Base-by-base conservation (phyloP, 257 asterid genomes). In the Solanum chiquidenum region DNA sequence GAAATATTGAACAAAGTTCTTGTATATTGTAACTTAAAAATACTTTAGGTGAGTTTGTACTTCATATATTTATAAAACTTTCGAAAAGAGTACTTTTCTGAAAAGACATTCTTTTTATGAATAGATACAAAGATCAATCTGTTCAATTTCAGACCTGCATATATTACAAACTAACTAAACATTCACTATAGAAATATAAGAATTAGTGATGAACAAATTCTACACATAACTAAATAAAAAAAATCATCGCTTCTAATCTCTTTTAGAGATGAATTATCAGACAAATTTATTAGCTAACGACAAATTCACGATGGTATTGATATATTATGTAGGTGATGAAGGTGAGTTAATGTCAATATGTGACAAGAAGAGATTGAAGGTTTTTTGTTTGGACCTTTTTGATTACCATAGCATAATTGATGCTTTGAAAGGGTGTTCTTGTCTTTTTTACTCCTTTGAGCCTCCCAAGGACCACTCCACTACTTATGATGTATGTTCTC, bases 371-470 rank as follows among this genome's bases (percentile, higher is more conserved):
- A 91, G 91, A 34, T 83, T 95, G 92, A 94, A 90, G 85, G 92
- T 93, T 10, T 96, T 94, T 64, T 89, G 91, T 6, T 87, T 93
- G 27, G 99, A 96, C 88, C 98, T 96, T 10, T 93, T 96, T 92
- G 98, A 96, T 88, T 96, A 95, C 87, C 98, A 93, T 88, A 96
- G 98, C 92, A 92, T 96, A 42, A 60, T 94, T 91, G 98, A 95
- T 31, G 99, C 99, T 0, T 89, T 96, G 40, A 94, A 91, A 83
- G 98, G 98, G 1, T 96, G 98, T 31, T 92, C 83, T 40, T 97
- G 95, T 55, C 89, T 96, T 92, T 94, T 96, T 86, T 96, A 95
- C 94, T 90, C 94, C 44, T 95, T 95, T 86, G 96, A 95, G 92
- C 94, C 93, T 44, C 98, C 98, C 9, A 86, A 91, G 64, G 98